These are phyloP conservation scores for Neostapfia colusana DNA, from an alignment of 176 grass and related monocot species.

Conservation along the genomic window DNA sequence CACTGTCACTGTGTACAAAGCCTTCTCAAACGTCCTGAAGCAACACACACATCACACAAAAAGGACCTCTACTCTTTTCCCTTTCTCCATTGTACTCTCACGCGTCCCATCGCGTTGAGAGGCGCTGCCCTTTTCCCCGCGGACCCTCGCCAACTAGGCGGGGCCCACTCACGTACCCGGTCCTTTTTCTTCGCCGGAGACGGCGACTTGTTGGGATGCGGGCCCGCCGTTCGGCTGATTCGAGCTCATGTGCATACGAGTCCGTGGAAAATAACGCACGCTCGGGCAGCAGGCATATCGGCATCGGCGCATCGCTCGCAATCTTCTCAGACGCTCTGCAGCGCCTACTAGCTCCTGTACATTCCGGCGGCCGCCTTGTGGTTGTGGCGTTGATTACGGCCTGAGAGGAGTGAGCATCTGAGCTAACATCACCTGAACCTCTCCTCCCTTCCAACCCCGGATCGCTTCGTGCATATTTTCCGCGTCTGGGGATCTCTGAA, in stretches of 20 bases:
- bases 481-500: background rate
- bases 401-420: background rate
- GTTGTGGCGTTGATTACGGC: background rate
- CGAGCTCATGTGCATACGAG: background rate
- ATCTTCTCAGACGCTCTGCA: background rate
- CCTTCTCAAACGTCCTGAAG: background rate
- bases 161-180: slow-evolving; percentile 2
- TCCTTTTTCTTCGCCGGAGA: slow-evolving; percentile 1
- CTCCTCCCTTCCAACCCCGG: background rate
- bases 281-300: background rate
- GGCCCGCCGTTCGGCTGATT: slow-evolving; percentile 23
- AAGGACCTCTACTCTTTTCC: background rate
- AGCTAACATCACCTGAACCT: background rate
- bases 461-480: background rate
- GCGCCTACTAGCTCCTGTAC: background rate
- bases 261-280: background rate
- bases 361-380: background rate
- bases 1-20: too few species aligned
- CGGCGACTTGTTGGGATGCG: background rate
- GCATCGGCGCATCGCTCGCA: too few species aligned
- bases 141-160: background rate
- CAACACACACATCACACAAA: background rate
- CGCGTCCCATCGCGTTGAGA: slow-evolving; percentile 30
- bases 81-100: background rate
- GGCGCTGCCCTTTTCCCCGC: background rate